These are phyloP conservation scores for Candolleomyces aberdarensis DNA, from an alignment of 768 basidiomycete species.

Conservation along the genomic window DNA sequence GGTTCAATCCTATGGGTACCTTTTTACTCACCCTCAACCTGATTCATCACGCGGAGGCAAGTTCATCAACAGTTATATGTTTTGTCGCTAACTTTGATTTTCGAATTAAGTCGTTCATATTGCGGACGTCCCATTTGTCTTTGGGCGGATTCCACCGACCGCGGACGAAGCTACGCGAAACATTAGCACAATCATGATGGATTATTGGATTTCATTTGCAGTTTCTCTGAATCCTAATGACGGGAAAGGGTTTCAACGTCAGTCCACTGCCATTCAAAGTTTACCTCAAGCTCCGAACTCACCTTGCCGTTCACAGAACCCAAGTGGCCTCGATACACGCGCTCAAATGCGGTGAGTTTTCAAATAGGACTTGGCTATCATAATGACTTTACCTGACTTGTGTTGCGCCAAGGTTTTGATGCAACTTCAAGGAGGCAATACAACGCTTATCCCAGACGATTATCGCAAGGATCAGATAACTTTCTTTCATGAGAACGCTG, in stretches of 20 bases:
- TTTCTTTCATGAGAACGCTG: no score
- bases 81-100: no score
- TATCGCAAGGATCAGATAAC: no score
- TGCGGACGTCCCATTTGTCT: conserved; percentile 33
- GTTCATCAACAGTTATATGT: conserved; percentile 26
- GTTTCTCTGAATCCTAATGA: conserved; percentile 39
- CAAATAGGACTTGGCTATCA: no score
- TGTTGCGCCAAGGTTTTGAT: no score
- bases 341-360: no score
- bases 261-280: background rate
- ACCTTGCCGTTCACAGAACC: no score
- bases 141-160: conserved; percentile 21
- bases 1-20: conserved; percentile 38
- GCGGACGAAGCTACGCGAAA: conserved; percentile 19
- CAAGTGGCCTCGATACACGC: no score
- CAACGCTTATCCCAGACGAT: no score
- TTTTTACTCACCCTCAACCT: conserved; percentile 39
- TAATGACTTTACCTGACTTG: no score
- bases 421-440: no score
- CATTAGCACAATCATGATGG: conserved; percentile 33
- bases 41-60: conserved; percentile 24
- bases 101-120: conserved; percentile 26
- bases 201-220: conserved; percentile 43
- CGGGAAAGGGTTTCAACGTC: conserved; percentile 19
- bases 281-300: no score